Base-by-base conservation (phyloP, 140 eudicot genomes). In the Ambrosia hybrid region DNA sequence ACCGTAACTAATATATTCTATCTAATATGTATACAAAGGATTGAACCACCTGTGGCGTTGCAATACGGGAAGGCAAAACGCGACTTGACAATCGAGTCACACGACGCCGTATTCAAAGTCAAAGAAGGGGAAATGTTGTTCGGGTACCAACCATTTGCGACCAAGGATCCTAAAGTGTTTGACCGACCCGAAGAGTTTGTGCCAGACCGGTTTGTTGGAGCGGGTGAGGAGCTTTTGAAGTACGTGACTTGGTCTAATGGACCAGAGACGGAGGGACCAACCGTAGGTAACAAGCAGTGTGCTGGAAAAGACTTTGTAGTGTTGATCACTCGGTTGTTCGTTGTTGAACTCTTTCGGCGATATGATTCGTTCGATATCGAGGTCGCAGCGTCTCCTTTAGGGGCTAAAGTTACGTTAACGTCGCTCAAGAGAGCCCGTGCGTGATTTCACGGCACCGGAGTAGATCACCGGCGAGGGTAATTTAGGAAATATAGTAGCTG, bases 261-360 rank as follows among this genome's bases (percentile, higher is more conserved):
- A 13, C 94, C 96, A 56, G 97, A 93, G 48, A 87, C 81, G 3
- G 91, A 79, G 71, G 68, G 55, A 2, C 87, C 98, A 8, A 82
- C 86, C 5, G 82, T 75, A 0, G 81, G 81, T 36, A 87, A 92
- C 59, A 92, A 92, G 62, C 98, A 92, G 75, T 92, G 98, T 79
- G 96, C 95, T 9, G 98, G 98, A 0, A 92, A 92, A 79, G 98
- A 92, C 51, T 92, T 92, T 57, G 98, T 87, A 17, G 98, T 92
- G 73, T 60, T 92, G 81, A 82, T 83, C 5, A 76, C 95, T 39
- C 72, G 98, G 81, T 57, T 92, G 80, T 75, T 92, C 76, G 72
- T 92, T 17, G 96, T 93, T 6, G 91, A 85, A 73, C 26, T 93
- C 12, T 93, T 93, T 74, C 78, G 87, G 45, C 83, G 98, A 57